phyloP scores from a whole-genome alignment of 371 early-diverging fungal species.

The Parasitella parasitica region DNA sequence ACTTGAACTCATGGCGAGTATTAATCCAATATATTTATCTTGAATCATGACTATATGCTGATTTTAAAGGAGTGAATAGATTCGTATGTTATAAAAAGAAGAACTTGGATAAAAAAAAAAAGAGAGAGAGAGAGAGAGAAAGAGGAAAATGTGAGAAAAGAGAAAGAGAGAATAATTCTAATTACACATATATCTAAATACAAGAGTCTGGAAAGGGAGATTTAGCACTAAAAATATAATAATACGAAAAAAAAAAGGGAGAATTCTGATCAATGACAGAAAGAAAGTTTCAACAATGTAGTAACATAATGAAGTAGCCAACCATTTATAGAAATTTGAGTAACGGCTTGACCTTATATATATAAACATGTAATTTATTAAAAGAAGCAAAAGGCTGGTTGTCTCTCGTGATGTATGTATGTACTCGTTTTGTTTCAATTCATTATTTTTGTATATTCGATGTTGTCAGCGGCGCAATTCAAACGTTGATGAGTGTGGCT shows the following conservation, averaged over 20 bases:
- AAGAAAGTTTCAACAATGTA: background rate
- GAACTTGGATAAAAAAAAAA: background rate
- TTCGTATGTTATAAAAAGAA: background rate
- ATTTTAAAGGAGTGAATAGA: background rate
- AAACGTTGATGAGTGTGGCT: background rate
- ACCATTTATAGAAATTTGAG: conserved; percentile 1
- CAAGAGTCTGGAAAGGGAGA: background rate
- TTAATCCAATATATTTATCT: conserved; percentile 83
- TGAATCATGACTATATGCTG: conserved; percentile 39
- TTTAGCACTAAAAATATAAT: conserved; percentile 7
- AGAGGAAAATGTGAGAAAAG: no score
- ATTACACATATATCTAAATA: background rate
- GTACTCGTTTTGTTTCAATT: background rate
- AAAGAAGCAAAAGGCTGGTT: background rate
- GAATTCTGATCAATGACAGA: background rate
- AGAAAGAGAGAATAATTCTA: background rate
- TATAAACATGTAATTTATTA: background rate
- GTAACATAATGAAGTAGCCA: background rate
- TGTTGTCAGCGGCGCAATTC: background rate
- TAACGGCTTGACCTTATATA: conserved; percentile 1
- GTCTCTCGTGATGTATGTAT: background rate
- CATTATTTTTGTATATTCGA: background rate
- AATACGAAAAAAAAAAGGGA: background rate
- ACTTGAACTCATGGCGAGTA: conserved; percentile 78
- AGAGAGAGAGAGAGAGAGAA: background rate